Evolutionary conservation across 306 rosid genomes (phyloP).

Genomic region (Quercus variabilis): DNA sequence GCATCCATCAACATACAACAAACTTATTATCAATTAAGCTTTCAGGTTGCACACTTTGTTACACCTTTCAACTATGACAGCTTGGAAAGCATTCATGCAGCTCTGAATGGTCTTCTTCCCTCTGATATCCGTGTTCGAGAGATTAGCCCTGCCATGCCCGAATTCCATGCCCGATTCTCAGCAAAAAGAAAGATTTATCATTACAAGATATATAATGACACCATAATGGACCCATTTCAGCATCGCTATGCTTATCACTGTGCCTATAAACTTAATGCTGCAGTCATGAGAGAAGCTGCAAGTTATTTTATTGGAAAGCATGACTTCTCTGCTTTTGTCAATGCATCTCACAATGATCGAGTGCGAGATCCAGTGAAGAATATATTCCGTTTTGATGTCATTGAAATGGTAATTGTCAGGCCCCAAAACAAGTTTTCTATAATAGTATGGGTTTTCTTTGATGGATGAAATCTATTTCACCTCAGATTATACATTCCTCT

Average conservation of each 20-base stretch:
- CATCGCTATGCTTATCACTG: conserved; percentile 70
- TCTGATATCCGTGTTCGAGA: conserved; percentile 81
- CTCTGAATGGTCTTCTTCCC: conserved; percentile 88
- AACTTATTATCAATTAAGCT: conserved; percentile 32
- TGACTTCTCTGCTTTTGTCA: conserved; percentile 89
- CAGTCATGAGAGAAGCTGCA: conserved; percentile 81
- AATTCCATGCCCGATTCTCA: conserved; percentile 93
- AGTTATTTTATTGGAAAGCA: conserved; percentile 68
- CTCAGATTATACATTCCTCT: not conserved
- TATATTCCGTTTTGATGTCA: conserved; percentile 63
- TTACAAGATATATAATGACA: conserved; percentile 82
- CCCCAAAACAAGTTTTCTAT: conserved; percentile 14
- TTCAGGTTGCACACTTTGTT: conserved; percentile 88
- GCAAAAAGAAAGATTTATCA: conserved; percentile 78
- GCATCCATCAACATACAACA: conserved; percentile 8
- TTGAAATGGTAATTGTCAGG: conserved; percentile 51
- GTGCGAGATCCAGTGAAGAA: conserved; percentile 69
- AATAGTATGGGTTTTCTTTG: not conserved
- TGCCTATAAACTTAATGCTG: conserved; percentile 62
- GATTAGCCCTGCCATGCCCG: conserved; percentile 71
- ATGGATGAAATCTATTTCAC: not conserved
- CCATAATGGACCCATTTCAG: conserved; percentile 84
- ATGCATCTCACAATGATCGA: conserved; percentile 67
- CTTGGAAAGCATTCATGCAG: conserved; percentile 61
- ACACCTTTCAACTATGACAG: conserved; percentile 79